Conservation (phyloP, 2,329 filamentous ascomycete species). For the Phialophora expanda region DNA sequence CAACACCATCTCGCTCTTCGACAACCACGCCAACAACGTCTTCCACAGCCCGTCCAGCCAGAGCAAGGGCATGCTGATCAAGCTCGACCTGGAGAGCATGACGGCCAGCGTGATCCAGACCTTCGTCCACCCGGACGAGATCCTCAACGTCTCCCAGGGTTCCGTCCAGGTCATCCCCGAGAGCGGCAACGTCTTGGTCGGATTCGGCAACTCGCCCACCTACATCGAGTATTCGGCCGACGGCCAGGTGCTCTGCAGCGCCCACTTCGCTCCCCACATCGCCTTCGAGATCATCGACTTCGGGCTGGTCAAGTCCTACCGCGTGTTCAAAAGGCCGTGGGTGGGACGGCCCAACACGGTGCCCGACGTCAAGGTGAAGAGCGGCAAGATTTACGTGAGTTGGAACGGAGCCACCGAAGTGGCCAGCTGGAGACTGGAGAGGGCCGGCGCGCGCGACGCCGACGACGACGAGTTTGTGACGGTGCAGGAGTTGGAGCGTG, state of each 20-base stretch:
- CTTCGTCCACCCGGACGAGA: slow-evolving; percentile 49
- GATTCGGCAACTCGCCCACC: slow-evolving; percentile 57
- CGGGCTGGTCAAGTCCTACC: slow-evolving; percentile 58
- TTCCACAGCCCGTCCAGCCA: slow-evolving; percentile 39
- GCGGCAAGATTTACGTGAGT: slow-evolving; percentile 46
- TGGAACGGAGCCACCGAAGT: slow-evolving; percentile 57
- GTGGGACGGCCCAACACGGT: slow-evolving; percentile 53
- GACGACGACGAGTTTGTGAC: slow-evolving; percentile 28
- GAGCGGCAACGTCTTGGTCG: slow-evolving; percentile 54
- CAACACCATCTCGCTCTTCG: slow-evolving; percentile 47
- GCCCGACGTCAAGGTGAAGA: slow-evolving; percentile 40
- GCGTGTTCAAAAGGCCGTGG: slow-evolving; percentile 61
- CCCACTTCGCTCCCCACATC: slow-evolving; percentile 53
- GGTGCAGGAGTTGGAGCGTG: slow-evolving; percentile 25
- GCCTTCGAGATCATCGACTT: slow-evolving; percentile 46
- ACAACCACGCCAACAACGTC: slow-evolving; percentile 45
- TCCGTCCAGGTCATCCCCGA: slow-evolving; percentile 49
- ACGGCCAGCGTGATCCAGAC: slow-evolving; percentile 52
- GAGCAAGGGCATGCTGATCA: slow-evolving; percentile 53
- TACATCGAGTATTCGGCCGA: slow-evolving; percentile 54
- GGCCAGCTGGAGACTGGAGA: slow-evolving; percentile 32
- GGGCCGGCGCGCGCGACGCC: slow-evolving; percentile 8
- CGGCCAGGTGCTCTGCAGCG: slow-evolving; percentile 58
- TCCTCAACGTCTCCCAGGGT: slow-evolving; percentile 50
- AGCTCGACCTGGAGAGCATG: slow-evolving; percentile 49